These are phyloP conservation scores for Ramaria rubella DNA, from an alignment of 768 basidiomycete genomes.

Conservation along the genomic window DNA sequence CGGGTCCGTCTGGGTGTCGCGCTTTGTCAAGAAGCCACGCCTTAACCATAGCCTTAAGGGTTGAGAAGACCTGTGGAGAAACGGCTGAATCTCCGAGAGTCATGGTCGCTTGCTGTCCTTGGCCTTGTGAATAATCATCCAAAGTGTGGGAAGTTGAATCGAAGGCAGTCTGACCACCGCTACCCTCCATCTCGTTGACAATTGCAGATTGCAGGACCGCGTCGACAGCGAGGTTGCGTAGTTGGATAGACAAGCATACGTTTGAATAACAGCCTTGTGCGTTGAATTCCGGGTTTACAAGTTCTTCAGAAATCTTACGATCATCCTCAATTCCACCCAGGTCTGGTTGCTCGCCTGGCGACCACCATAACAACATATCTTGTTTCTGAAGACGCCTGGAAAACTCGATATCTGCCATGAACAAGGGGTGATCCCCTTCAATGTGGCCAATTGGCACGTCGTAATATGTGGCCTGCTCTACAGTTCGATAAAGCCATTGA, in stretches of 20 bases:
- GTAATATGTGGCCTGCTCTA: constrained; percentile 81
- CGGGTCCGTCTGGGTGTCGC: constrained; percentile 61
- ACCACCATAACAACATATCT: constrained; percentile 97
- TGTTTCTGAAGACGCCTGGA: constrained; percentile 81
- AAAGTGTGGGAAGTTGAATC: constrained; percentile 89
- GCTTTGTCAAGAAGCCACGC: constrained; percentile 75
- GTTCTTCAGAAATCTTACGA: constrained; percentile 63
- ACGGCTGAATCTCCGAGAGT: constrained; percentile 86
- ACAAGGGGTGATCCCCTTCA: constrained; percentile 83
- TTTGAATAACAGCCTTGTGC: constrained; percentile 85
- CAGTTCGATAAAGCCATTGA: constrained; percentile 69
- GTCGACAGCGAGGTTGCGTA: constrained; percentile 91
- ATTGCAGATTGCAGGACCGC: constrained; percentile 89
- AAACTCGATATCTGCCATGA: constrained; percentile 84
- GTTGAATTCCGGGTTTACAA: constrained; percentile 78
- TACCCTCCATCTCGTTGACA: constrained; percentile 96
- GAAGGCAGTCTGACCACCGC: constrained; percentile 88
- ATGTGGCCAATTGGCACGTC: constrained; percentile 92
- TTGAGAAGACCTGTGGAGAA: constrained; percentile 77
- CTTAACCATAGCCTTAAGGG: constrained; percentile 84
- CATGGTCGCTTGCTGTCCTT: constrained; percentile 51
- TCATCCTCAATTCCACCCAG: constrained; percentile 92
- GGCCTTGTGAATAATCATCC: constrained; percentile 76
- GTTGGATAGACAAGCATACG: constrained; percentile 83
- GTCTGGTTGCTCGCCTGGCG: constrained; percentile 80